These are phyloP conservation scores for Populus hybrid DNA, from an alignment of 441 rosid species.

Conservation along the genomic window DNA sequence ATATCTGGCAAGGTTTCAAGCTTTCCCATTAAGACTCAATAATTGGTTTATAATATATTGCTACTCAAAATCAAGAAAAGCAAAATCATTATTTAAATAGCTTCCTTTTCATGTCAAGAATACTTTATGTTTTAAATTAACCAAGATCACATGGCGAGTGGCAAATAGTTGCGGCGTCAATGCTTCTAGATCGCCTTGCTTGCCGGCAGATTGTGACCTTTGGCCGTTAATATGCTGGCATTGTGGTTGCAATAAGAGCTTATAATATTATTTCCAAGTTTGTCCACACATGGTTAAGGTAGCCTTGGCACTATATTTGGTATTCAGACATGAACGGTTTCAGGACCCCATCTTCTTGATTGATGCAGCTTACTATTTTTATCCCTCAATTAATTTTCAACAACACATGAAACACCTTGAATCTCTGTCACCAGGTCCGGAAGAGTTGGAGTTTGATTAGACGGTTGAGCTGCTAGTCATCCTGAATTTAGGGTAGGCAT, in stretches of 20 bases:
- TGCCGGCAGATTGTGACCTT: conserved; percentile 19
- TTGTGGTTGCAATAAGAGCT: neutral
- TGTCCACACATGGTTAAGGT: conserved; percentile 3
- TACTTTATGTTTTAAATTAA: conserved; percentile 1
- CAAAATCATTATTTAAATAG: conserved; percentile 10
- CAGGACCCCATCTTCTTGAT: neutral
- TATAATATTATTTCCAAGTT: conserved; percentile 5
- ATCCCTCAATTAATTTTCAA: neutral
- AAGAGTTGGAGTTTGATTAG: neutral
- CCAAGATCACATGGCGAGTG: conserved; percentile 9
- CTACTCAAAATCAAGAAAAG: conserved; percentile 5
- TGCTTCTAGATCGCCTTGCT: conserved; percentile 16
- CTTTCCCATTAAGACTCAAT: conserved; percentile 17
- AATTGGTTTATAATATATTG: conserved; percentile 1
- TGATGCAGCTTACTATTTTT: neutral
- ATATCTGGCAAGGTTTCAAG: conserved; percentile 18
- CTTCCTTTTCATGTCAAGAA: conserved; percentile 12
- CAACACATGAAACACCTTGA: neutral
- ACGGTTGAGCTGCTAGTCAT: neutral
- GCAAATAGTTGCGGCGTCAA: conserved; percentile 18
- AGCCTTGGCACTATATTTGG: neutral
- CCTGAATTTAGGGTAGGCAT: neutral
- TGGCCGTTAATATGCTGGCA: conserved; percentile 26
- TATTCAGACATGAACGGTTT: neutral
- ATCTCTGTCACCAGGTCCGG: neutral